A percentile compares a stretch with the other conserved stretches of the same genome.
phyloP scores from a whole-genome alignment of 768 basidiomycete species.

The Auricularia cornea region DNA sequence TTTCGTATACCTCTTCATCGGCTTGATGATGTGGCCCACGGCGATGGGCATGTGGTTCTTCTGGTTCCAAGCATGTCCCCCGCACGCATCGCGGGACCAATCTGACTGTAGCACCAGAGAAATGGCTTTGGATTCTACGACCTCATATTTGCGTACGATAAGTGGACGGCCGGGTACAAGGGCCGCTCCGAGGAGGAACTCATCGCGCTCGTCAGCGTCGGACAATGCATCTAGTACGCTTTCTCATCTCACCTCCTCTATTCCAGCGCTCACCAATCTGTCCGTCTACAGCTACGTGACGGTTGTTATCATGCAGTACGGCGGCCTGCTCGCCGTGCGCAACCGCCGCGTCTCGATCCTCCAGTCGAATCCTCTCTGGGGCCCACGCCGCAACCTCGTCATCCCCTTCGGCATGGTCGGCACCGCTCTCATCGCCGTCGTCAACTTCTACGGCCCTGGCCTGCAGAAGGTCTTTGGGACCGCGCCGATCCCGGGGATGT shows the following conservation, averaged over 20 bases:
- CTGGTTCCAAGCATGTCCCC: slow-evolving; percentile 20
- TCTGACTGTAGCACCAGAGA: not conserved
- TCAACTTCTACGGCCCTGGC: slow-evolving; percentile 37
- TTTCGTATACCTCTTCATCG: slow-evolving; percentile 28
- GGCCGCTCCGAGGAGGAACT: slow-evolving; percentile 25
- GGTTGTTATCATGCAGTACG: slow-evolving; percentile 41
- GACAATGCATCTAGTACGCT: slow-evolving; percentile 38
- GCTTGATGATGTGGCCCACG: slow-evolving; percentile 39
- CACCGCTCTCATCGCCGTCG: slow-evolving; percentile 35
- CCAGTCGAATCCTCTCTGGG: slow-evolving; percentile 38
- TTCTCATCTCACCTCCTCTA: not conserved
- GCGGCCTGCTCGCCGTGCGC: slow-evolving; percentile 33
- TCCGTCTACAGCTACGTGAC: slow-evolving; percentile 34
- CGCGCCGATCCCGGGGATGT: slow-evolving; percentile 36
- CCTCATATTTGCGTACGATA: slow-evolving; percentile 34
- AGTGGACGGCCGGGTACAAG: slow-evolving; percentile 30
- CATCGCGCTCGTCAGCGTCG: slow-evolving; percentile 28
- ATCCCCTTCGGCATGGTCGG: slow-evolving; percentile 31
- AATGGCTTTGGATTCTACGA: slow-evolving; percentile 27
- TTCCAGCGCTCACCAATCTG: no score
- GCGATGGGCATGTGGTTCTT: slow-evolving; percentile 35
- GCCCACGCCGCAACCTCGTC: slow-evolving; percentile 36
- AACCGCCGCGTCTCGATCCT: slow-evolving; percentile 38
- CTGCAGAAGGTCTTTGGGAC: slow-evolving; percentile 37
- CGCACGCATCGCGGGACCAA: not conserved